These are phyloP conservation scores for Rosa lucieae DNA, from an alignment of 306 rosid genomes.

Conservation along the genomic window DNA sequence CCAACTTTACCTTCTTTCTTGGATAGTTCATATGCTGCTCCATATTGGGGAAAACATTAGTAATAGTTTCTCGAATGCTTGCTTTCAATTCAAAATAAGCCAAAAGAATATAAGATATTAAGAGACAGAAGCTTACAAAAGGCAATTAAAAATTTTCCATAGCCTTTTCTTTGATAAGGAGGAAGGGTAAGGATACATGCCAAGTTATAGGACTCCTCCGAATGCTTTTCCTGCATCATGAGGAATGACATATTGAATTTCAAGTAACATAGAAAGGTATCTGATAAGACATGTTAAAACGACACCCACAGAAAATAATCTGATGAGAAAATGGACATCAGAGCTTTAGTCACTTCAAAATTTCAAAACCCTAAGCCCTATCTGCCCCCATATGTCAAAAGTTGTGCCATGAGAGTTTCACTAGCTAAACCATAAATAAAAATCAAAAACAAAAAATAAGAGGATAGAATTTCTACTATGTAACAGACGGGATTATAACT, in stretches of 20 bases:
- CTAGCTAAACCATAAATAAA: not conserved
- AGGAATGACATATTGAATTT: not conserved
- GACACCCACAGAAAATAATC: not conserved
- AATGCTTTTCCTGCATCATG: constrained; percentile 86
- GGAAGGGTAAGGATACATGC: constrained; percentile 99
- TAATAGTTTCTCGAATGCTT: not conserved
- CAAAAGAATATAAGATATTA: not conserved
- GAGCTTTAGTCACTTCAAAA: not conserved
- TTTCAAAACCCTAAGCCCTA: not conserved
- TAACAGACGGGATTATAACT: not conserved
- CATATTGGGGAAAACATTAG: constrained; percentile 33
- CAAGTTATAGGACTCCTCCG: constrained; percentile 95
- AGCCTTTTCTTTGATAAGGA: constrained; percentile 99
- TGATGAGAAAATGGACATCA: not conserved
- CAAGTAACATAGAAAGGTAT: not conserved
- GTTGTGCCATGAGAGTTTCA: not conserved
- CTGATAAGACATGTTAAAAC: not conserved
- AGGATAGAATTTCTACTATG: not conserved
- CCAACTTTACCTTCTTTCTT: constrained; percentile 98
- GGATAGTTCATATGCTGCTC: constrained; percentile 93
- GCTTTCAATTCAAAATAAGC: not conserved
- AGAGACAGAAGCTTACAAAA: constrained; percentile 64
- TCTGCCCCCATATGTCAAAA: not conserved
- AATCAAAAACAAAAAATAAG: not conserved
- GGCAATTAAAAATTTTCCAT: constrained; percentile 96